Conservation (phyloP, 352 stramenopile genomes). For the Phytophthora fragariaefolia region DNA sequence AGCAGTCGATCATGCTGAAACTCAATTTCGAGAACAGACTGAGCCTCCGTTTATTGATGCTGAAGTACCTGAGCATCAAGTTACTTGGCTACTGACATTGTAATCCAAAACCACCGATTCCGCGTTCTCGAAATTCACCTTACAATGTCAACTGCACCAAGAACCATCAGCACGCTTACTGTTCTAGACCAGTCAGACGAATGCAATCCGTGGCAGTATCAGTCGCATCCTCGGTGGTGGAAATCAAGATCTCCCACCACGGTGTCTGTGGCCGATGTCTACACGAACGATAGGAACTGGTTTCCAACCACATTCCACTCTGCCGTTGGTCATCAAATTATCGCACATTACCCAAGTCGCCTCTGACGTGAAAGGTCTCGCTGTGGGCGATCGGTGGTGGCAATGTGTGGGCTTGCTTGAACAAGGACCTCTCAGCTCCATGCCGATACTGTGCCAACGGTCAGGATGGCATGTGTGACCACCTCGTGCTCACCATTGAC, state of each 20-base stretch:
- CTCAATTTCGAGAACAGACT: no score
- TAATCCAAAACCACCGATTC: no score
- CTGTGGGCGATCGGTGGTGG: not conserved
- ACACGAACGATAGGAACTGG: conserved; percentile 49
- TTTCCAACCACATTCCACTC: conserved; percentile 39
- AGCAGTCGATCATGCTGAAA: no score
- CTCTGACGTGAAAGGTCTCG: not conserved
- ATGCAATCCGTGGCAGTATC: conserved; percentile 40
- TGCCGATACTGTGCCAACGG: not conserved
- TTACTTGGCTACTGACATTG: no score
- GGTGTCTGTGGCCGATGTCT: conserved; percentile 55
- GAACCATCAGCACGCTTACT: conserved; percentile 43
- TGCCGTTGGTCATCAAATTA: conserved; percentile 54
- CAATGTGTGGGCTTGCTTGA: not conserved
- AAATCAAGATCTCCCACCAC: conserved; percentile 57
- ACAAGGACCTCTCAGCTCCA: not conserved
- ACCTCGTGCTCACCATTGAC: conserved; percentile 57
- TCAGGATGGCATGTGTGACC: conserved; percentile 47
- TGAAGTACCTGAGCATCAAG: no score
- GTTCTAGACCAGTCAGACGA: conserved; percentile 36
- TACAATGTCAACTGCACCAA: conserved; percentile 17
- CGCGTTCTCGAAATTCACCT: not conserved
- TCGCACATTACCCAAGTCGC: conserved; percentile 39
- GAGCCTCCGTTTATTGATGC: no score
- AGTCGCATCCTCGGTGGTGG: conserved; percentile 45